phyloP scores from a whole-genome alignment of 306 rosid genomes.

The Luffa aegyptiaca region DNA sequence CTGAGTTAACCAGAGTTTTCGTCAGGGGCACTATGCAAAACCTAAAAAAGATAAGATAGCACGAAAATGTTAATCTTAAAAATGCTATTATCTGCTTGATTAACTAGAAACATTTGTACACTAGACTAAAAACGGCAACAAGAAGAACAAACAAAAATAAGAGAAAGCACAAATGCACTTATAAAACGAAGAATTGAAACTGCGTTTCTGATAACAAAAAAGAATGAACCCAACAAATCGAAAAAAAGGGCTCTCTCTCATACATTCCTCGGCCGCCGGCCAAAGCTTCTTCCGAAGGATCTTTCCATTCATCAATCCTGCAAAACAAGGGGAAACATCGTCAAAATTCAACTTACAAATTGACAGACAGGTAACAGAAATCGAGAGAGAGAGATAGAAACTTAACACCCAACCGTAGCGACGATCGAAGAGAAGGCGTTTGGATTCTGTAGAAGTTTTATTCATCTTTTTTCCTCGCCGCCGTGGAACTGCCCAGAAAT shows the following conservation, averaged over 20 bases:
- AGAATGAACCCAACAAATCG: background rate
- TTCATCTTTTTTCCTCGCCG: background rate
- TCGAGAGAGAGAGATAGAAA: slow-evolving; percentile 19
- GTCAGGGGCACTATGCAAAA: slow-evolving; percentile 73
- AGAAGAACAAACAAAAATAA: background rate
- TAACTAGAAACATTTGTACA: background rate
- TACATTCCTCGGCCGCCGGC: slow-evolving; percentile 93
- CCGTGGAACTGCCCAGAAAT: too few relatives aligned
- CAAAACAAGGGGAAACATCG: background rate
- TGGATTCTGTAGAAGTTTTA: background rate
- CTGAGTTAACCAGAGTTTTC: slow-evolving; percentile 37
- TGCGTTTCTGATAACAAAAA: background rate
- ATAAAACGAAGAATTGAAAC: background rate
- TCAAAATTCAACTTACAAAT: background rate
- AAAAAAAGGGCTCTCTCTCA: background rate
- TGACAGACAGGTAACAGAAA: background rate
- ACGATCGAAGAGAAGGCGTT: slow-evolving; percentile 69
- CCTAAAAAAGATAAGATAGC: slow-evolving; percentile 25
- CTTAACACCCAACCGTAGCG: slow-evolving; percentile 97
- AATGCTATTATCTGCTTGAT: background rate
- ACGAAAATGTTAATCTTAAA: background rate
- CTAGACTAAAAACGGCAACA: background rate
- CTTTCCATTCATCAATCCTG: slow-evolving; percentile 93
- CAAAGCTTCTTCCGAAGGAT: slow-evolving; percentile 78
- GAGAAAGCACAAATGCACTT: background rate